These are phyloP conservation scores for Aspergillus leporis DNA, from an alignment of 495 filamentous ascomycete genomes.

Conservation along the genomic window DNA sequence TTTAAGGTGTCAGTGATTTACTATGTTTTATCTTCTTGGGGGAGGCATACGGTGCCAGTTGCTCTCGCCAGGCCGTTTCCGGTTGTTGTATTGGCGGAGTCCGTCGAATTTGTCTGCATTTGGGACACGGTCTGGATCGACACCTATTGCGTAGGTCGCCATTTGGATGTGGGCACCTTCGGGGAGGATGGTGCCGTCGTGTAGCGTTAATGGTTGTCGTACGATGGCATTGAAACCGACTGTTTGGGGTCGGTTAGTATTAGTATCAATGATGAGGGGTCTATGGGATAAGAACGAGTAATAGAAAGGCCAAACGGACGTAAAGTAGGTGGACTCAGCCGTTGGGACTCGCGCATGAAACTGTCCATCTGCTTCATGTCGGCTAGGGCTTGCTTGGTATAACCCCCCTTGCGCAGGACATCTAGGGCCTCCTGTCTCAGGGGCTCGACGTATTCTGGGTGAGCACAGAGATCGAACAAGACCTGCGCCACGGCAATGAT, in stretches of 20 bases:
- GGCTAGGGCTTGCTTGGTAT: not conserved
- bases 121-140: slow-evolving; percentile 23
- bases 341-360: slow-evolving; percentile 49
- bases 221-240: slow-evolving; percentile 38
- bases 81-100: slow-evolving; percentile 28
- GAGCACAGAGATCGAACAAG: slow-evolving; percentile 8
- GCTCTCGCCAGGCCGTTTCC: slow-evolving; percentile 27
- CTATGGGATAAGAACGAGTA: not conserved
- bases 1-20: not conserved
- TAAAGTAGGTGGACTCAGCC: slow-evolving; percentile 32
- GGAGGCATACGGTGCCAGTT: slow-evolving; percentile 14
- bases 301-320: not conserved
- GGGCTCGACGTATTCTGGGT: slow-evolving; percentile 5
- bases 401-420: not conserved
- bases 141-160: slow-evolving; percentile 26
- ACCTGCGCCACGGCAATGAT: slow-evolving; percentile 5
- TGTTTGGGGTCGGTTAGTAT: slow-evolving; percentile 5
- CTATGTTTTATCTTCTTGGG: no score
- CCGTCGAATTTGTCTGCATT: slow-evolving; percentile 29
- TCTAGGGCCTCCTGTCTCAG: not conserved
- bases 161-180: slow-evolving; percentile 26
- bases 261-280: no score
- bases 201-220: slow-evolving; percentile 15
- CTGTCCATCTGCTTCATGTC: slow-evolving; percentile 47
- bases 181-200: slow-evolving; percentile 16